Conservation (phyloP, 2,329 filamentous ascomycete genomes). For the Monosporascus cannonballus region DNA sequence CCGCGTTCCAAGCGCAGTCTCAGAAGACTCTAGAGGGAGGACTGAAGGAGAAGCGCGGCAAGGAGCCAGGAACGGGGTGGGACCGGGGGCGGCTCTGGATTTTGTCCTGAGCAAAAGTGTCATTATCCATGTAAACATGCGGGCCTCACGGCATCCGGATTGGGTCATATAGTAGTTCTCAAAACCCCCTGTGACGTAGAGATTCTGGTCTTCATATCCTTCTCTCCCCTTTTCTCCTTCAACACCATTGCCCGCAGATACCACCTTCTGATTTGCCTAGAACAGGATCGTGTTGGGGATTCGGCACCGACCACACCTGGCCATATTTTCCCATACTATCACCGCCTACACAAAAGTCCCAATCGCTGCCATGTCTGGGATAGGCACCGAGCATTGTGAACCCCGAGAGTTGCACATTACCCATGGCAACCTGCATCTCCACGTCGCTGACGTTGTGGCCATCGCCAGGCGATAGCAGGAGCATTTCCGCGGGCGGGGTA, state of each 20-base stretch:
- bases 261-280: not conserved
- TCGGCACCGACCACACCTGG: not conserved
- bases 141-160: too few species aligned
- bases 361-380: not conserved
- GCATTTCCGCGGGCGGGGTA: constrained; percentile 22
- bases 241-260: not conserved
- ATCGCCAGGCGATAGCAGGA: not conserved
- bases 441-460: not conserved
- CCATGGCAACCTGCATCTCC: not conserved
- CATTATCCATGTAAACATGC: too few species aligned
- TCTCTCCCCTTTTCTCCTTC: not conserved
- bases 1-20: too few species aligned
- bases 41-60: too few species aligned
- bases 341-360: not conserved
- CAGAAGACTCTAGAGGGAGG: too few species aligned
- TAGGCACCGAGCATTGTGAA: not conserved
- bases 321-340: not conserved
- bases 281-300: not conserved
- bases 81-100: too few species aligned
- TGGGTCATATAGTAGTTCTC: too few species aligned
- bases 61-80: too few species aligned
- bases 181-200: too few species aligned
- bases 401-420: not conserved
- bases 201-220: too few species aligned
- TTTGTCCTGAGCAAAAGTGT: too few species aligned